Conservation (phyloP, 768 basidiomycete species). For the Cystofilobasidium bisporidii region DNA sequence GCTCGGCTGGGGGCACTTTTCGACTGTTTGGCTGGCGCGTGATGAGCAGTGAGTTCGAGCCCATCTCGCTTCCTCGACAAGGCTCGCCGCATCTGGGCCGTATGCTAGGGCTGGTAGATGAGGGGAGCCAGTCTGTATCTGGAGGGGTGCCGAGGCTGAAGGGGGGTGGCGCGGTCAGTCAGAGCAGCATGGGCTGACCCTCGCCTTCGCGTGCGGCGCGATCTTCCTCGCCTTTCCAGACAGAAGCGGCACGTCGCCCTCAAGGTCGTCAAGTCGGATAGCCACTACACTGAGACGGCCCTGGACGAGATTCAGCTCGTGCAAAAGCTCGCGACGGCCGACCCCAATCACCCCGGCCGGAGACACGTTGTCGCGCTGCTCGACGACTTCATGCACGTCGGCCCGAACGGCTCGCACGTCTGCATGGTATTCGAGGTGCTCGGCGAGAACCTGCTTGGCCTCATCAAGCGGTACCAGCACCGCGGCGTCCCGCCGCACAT, state of each 20-base stretch:
- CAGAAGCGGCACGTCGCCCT: conserved; percentile 93
- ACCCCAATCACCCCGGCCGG: conserved; percentile 70
- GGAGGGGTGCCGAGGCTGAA: neutral
- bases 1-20: conserved; percentile 95
- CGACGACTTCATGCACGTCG: conserved; percentile 93
- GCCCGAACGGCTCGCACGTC: conserved; percentile 92
- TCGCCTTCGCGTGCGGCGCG: too few relatives aligned
- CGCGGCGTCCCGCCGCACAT: conserved; percentile 89
- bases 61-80: conserved; percentile 3
- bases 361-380: conserved; percentile 95
- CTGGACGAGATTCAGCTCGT: conserved; percentile 97
- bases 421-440: conserved; percentile 99
- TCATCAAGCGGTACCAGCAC: conserved; percentile 97
- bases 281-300: conserved; percentile 93
- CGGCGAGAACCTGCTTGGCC: conserved; percentile 84
- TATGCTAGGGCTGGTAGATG: too few relatives aligned
- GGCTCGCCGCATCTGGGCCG: too few relatives aligned
- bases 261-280: conserved; percentile 97
- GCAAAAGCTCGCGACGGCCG: conserved; percentile 82
- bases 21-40: conserved; percentile 44
- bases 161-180: too few relatives aligned
- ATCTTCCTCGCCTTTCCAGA: conserved; percentile 46
- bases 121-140: conserved; percentile 1
- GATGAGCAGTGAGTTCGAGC: conserved; percentile 38
- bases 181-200: too few relatives aligned